A percentile compares a stretch with the other conserved stretches of the same genome.
phyloP scores from a whole-genome alignment of 2,329 filamentous ascomycete species.

The Talaromyces sp. region DNA sequence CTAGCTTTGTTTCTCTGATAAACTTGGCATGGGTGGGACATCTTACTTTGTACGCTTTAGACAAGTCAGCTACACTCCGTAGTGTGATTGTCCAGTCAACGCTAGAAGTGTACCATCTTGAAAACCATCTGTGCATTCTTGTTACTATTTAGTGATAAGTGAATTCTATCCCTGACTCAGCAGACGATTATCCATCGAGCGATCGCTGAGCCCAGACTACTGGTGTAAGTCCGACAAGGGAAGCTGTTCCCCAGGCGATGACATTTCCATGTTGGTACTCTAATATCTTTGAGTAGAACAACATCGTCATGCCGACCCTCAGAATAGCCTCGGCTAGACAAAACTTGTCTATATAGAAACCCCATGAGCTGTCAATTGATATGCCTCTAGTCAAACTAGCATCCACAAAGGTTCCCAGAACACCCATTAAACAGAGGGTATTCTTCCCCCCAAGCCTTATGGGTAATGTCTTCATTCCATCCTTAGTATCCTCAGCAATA shows the following conservation, averaged over 20 bases:
- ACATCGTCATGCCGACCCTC: not conserved
- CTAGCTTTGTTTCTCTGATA: not conserved
- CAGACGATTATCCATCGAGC: not conserved
- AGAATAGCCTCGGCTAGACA: not conserved
- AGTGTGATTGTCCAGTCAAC: not conserved
- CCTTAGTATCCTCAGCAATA: not conserved
- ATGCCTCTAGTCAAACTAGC: not conserved
- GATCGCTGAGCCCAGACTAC: not conserved
- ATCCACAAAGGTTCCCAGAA: not conserved
- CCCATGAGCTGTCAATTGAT: not conserved
- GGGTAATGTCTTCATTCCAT: not conserved
- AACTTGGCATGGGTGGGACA: not conserved
- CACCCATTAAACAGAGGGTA: not conserved
- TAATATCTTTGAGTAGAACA: not conserved
- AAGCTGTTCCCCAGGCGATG: not conserved
- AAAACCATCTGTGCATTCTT: not conserved
- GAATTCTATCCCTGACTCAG: too few species aligned
- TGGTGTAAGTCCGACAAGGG: not conserved
- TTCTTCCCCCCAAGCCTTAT: not conserved
- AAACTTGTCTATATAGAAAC: not conserved
- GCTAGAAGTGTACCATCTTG: not conserved
- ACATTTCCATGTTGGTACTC: not conserved
- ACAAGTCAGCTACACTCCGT: not conserved
- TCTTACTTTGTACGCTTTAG: not conserved
- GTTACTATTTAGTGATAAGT: not conserved